These are phyloP conservation scores for Ophiocordyceps camponoti-leonardi DNA, from an alignment of 2,329 filamentous ascomycete genomes.

Conservation along the genomic window DNA sequence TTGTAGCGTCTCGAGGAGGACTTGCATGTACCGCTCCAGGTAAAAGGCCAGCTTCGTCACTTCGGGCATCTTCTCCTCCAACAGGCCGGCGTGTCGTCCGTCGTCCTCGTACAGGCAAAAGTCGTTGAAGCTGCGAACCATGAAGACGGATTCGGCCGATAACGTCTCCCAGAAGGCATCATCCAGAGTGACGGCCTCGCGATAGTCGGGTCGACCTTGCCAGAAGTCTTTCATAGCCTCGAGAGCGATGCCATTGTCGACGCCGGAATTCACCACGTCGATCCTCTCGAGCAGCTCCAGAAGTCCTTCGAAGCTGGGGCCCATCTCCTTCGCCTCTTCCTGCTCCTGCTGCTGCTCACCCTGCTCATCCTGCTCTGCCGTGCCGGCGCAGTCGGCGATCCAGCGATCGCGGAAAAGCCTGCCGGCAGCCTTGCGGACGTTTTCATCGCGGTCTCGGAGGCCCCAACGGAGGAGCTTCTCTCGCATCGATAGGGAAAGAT, in stretches of 20 bases:
- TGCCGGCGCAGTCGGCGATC: conserved; percentile 85
- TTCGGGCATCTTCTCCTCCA: conserved; percentile 90
- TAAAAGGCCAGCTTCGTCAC: conserved; percentile 82
- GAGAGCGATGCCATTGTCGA: conserved; percentile 76
- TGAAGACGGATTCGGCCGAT: conserved; percentile 73
- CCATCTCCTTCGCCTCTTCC: conserved; percentile 35
- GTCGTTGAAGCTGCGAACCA: conserved; percentile 84
- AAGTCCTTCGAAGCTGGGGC: conserved; percentile 64
- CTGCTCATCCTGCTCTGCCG: conserved; percentile 37
- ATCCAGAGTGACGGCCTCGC: conserved; percentile 53
- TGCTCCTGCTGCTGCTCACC: conserved; percentile 43
- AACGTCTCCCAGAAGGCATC: conserved; percentile 67
- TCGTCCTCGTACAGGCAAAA: conserved; percentile 66
- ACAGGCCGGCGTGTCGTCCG: conserved; percentile 54
- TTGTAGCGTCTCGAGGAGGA: conserved; percentile 46
- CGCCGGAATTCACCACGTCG: conserved; percentile 77
- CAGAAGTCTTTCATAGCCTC: conserved; percentile 95
- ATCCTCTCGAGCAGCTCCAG: conserved; percentile 87
- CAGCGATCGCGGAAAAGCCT: conserved; percentile 87
- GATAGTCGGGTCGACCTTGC: conserved; percentile 75
- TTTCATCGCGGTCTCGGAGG: conserved; percentile 81
- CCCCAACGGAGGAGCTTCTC: conserved; percentile 95
- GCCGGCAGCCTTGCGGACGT: conserved; percentile 79
- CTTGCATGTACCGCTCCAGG: conserved; percentile 62
- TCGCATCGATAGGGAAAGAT: conserved; percentile 81